Evolutionary conservation across 2,329 filamentous ascomycete genomes (phyloP).

Genomic region (Apiospora phragmitis): DNA sequence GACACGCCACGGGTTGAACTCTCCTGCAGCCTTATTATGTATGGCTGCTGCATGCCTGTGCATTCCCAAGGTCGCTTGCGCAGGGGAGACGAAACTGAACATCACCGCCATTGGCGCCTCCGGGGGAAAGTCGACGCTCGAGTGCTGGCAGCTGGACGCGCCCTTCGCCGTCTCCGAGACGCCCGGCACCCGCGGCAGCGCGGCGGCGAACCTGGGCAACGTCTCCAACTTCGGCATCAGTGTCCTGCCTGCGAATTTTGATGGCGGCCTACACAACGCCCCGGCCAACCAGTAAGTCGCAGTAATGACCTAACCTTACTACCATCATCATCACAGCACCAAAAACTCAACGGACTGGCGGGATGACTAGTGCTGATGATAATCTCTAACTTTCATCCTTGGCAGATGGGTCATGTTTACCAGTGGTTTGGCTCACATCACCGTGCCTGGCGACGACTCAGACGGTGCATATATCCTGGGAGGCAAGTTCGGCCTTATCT

Average conservation of each 20-base stretch:
- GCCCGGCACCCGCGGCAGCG: slow-evolving; percentile 33
- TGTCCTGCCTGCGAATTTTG: slow-evolving; percentile 36
- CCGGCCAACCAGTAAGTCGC: slow-evolving; percentile 39
- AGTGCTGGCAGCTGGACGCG: slow-evolving; percentile 44
- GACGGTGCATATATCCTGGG: slow-evolving; percentile 36
- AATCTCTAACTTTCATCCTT: neutral
- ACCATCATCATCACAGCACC: neutral
- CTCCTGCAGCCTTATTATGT: neutral
- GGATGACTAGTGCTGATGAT: neutral
- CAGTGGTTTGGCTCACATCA: slow-evolving; percentile 42
- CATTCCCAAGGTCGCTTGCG: neutral
- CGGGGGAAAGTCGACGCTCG: slow-evolving; percentile 42
- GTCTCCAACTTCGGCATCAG: slow-evolving; percentile 35
- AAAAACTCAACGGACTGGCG: neutral
- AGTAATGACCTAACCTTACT: neutral
- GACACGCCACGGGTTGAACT: neutral
- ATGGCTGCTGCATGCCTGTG: neutral
- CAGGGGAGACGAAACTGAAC: neutral
- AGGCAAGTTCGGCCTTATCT: slow-evolving; percentile 40
- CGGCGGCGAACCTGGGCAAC: slow-evolving; percentile 31
- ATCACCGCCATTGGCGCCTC: slow-evolving; percentile 31
- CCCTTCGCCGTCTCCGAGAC: slow-evolving; percentile 35
- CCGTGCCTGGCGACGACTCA: slow-evolving; percentile 36
- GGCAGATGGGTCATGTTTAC: slow-evolving; percentile 37
- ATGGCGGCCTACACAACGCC: slow-evolving; percentile 42